Evolutionary conservation across 805 yeast genomes (phyloP).

Genomic region (Pichia scutulata): DNA sequence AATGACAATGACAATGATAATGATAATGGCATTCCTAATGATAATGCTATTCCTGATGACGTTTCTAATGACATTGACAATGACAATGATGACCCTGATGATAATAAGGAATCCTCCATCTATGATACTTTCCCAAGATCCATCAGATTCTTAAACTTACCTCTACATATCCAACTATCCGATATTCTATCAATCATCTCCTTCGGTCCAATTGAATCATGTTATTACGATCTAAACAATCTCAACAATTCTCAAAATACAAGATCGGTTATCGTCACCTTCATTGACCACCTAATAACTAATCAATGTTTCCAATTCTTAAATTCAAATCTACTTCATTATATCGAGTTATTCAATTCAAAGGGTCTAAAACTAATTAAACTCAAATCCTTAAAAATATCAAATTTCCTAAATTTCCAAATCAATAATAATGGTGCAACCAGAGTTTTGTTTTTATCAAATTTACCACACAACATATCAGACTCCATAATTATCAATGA

Average conservation of each 20-base stretch:
- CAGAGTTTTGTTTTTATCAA: constrained; percentile 23
- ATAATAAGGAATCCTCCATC: background rate
- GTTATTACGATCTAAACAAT: constrained; percentile 28
- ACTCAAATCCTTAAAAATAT: constrained; percentile 26
- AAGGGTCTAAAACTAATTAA: constrained; percentile 30
- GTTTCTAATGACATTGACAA: too few relatives aligned
- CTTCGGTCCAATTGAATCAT: constrained; percentile 57
- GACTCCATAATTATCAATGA: constrained; percentile 21
- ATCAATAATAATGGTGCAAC: constrained; percentile 28
- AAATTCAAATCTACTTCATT: constrained; percentile 9
- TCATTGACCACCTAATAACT: constrained; percentile 19
- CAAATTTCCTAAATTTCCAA: constrained; percentile 20
- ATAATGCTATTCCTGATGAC: too few relatives aligned
- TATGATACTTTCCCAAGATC: constrained; percentile 13
- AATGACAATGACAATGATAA: too few relatives aligned
- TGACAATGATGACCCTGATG: background rate
- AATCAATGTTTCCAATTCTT: constrained; percentile 17
- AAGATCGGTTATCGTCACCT: constrained; percentile 16
- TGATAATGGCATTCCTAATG: too few relatives aligned
- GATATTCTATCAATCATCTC: constrained; percentile 37
- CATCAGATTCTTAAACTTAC: constrained; percentile 16
- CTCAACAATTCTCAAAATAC: background rate
- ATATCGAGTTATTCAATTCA: constrained; percentile 30
- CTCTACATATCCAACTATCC: constrained; percentile 13
- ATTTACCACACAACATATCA: constrained; percentile 12